Evolutionary conservation across 441 rosid species (phyloP), one percentile per base, ranked within the genome.

Genomic region (Populus hybrid): DNA sequence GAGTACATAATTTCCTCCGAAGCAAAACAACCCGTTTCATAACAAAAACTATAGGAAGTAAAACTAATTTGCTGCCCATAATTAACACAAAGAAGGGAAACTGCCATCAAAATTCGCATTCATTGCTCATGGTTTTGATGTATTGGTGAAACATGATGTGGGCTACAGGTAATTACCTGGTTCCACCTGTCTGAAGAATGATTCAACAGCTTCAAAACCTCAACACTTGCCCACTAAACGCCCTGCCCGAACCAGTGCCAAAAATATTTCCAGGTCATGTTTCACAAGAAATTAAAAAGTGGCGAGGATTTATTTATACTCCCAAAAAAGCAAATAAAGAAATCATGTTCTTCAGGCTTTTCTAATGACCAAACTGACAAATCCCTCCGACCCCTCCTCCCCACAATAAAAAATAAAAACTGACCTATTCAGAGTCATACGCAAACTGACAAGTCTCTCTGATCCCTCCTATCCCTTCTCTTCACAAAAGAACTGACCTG

Each of bases 261-360:
- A 54, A 18, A 54, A 54, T 54, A 54, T 54, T 18, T 54, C n/a
- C 14, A 42, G 1, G 20, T 69, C 24, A 38, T 3, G 42, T 35
- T 42, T 68, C 21, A 18, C 5, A 18, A 67, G 34, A 34, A 30
- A 68, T 16, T 0, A 14, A 9, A 3, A 54, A 28, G 6, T 12
- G 38, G 46, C 2, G 20, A 40, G 5, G 35, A 24, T 34, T 24
- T 10, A 54, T 16, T 35, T 10, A 54, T 16, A 9, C n/a, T 18
- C 46, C 12, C 10, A 30, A 73, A 64, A 75, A 57, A 69, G 72
- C 6, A 78, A 67, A 65, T 38, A 46, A 32, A 73, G 32, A 30
- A 16, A 83, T 79, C 88, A 84, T 85, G 88, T 82, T 81, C 81
- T 88, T 87, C 91, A 86, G 93, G 90, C 90, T 76, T 88, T 87